Evolutionary conservation across 2,329 filamentous ascomycete genomes (phyloP).

Genomic region (Aspergillus bombycis): DNA sequence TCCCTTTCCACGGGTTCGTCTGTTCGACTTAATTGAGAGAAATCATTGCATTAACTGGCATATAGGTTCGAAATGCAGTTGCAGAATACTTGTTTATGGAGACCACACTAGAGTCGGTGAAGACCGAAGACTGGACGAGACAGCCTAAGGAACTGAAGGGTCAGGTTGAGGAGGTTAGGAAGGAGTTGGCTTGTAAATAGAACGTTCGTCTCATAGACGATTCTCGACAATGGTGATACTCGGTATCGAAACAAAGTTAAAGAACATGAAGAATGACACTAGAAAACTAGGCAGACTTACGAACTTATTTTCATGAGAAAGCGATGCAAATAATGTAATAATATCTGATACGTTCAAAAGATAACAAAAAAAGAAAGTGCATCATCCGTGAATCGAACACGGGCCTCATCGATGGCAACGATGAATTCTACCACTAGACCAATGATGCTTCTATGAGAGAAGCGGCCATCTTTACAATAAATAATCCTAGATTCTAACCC

Average conservation of each 20-base stretch:
- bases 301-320: not conserved
- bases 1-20: slow-evolving; percentile 75
- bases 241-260: too few relatives aligned
- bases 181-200: slow-evolving; percentile 18
- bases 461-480: fast-evolving
- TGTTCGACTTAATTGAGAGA: not conserved
- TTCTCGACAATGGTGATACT: not conserved
- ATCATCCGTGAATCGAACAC: slow-evolving; percentile 53
- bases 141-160: slow-evolving; percentile 38
- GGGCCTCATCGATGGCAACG: slow-evolving; percentile 51
- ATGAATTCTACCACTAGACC: slow-evolving; percentile 51
- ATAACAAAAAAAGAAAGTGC: slow-evolving; percentile 32
- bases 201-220: not conserved
- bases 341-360: not conserved
- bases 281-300: not conserved
- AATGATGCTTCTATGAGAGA: slow-evolving; percentile 37
- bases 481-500: not conserved
- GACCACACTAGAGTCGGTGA: slow-evolving; percentile 33
- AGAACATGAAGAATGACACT: not conserved
- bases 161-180: slow-evolving; percentile 35
- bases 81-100: slow-evolving; percentile 43
- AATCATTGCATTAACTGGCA: slow-evolving; percentile 3
- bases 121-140: slow-evolving; percentile 40
- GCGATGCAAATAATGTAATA: not conserved
- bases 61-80: slow-evolving; percentile 39